phyloP scores from a whole-genome alignment of 2,329 filamentous ascomycete species.

The Zymoseptoria pseudotritici region DNA sequence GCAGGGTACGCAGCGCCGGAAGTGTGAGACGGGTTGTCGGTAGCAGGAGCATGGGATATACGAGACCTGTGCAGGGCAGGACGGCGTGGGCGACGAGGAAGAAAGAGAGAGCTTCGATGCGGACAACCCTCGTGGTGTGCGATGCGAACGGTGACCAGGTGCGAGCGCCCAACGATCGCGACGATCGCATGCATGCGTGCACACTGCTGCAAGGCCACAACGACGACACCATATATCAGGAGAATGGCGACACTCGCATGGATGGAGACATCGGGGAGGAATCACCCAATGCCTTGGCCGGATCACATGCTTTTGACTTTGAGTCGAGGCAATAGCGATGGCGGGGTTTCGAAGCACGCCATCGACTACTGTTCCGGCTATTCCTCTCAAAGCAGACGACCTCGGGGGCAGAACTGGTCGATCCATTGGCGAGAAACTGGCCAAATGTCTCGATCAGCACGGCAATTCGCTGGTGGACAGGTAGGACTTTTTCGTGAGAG shows the following conservation, averaged over 20 bases:
- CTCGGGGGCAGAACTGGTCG: neutral
- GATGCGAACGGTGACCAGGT: neutral
- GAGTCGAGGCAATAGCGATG: neutral
- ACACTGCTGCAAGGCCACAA: neutral
- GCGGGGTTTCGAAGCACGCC: neutral
- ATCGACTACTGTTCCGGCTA: neutral
- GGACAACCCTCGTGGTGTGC: neutral
- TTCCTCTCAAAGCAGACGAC: neutral
- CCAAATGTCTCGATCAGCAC: neutral
- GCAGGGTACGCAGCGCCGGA: neutral
- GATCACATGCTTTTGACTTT: neutral
- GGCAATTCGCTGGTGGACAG: neutral
- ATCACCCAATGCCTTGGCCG: neutral
- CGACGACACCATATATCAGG: neutral
- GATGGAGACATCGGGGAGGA: neutral
- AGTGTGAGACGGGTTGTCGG: neutral
- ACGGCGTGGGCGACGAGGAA: neutral
- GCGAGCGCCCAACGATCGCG: neutral
- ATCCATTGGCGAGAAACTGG: neutral
- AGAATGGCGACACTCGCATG: neutral
- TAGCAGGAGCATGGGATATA: neutral
- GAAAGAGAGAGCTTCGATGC: neutral
- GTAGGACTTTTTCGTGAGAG: neutral
- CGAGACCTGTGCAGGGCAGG: neutral
- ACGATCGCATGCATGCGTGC: neutral